These are phyloP conservation scores for Globisporangium sylvaticum DNA, from an alignment of 352 stramenopile species.

Conservation along the genomic window DNA sequence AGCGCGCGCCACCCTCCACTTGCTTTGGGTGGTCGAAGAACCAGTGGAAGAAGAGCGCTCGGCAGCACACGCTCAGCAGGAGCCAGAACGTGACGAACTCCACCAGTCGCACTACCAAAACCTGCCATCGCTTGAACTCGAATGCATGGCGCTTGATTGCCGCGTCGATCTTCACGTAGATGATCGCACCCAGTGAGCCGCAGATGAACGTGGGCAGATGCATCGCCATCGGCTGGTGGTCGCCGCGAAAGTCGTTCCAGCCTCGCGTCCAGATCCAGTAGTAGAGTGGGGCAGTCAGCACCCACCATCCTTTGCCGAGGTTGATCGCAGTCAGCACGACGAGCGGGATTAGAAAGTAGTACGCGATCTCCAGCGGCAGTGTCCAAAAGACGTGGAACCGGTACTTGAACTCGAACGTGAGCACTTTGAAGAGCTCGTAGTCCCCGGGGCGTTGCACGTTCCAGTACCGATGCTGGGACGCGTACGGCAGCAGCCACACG, in stretches of 20 bases:
- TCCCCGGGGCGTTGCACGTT: conserved; percentile 2
- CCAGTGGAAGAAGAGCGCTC: conserved; percentile 27
- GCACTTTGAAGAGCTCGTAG: conserved; percentile 32
- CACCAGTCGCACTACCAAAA: conserved; percentile 1
- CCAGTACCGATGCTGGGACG: conserved; percentile 28
- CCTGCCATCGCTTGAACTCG: too few species aligned
- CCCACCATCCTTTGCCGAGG: conserved; percentile 17
- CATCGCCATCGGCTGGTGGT: conserved; percentile 21
- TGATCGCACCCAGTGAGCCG: conserved; percentile 28
- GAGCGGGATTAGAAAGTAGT: conserved; percentile 39
- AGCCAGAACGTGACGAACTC: conserved; percentile 18
- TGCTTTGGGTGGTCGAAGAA: background rate
- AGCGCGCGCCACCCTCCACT: conserved; percentile 1
- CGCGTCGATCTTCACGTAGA: conserved; percentile 19
- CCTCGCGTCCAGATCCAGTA: conserved; percentile 17
- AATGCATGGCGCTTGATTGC: conserved; percentile 5
- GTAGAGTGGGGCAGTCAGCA: conserved; percentile 15
- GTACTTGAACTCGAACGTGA: conserved; percentile 26
- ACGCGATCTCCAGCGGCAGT: conserved; percentile 40
- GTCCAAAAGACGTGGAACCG: conserved; percentile 51
- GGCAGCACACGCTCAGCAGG: conserved; percentile 22
- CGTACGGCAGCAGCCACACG: conserved; percentile 27
- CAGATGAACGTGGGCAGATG: conserved; percentile 32
- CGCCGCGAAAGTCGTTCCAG: conserved; percentile 10
- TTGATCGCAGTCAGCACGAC: conserved; percentile 18